phyloP scores from a whole-genome alignment of 2,329 filamentous ascomycete genomes.

The Eutypella sp. region DNA sequence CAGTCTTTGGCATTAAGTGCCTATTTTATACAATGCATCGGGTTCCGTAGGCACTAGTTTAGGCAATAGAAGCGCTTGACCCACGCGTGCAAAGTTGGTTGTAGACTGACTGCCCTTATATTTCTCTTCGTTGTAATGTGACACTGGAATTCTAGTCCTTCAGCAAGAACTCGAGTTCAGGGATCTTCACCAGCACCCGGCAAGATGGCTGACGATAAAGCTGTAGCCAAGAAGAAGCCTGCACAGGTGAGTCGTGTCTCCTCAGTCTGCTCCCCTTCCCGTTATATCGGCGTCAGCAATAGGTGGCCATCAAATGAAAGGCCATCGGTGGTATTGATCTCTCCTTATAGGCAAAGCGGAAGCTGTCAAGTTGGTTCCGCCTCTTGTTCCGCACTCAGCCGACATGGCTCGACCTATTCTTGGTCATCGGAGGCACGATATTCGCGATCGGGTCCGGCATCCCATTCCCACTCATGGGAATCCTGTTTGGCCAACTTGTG shows the following conservation, averaged over 20 bases:
- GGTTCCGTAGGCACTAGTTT: too few species aligned
- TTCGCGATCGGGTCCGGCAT: slow-evolving; percentile 45
- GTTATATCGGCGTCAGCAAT: not conserved
- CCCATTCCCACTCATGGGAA: slow-evolving; percentile 50
- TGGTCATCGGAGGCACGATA: slow-evolving; percentile 34
- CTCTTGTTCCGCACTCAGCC: slow-evolving; percentile 24
- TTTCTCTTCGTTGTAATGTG: not conserved
- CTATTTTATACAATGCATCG: too few species aligned
- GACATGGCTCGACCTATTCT: slow-evolving; percentile 24
- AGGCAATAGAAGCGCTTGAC: too few species aligned
- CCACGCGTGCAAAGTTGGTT: too few species aligned
- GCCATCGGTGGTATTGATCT: not conserved
- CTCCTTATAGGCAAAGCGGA: slow-evolving; percentile 1
- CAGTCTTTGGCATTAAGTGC: too few species aligned
- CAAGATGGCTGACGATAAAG: not conserved
- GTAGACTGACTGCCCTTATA: too few species aligned
- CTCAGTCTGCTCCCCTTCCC: too few species aligned
- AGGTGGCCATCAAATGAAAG: too few species aligned
- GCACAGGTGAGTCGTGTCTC: not conserved
- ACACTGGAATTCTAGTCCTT: too few species aligned
- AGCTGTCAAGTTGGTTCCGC: slow-evolving; percentile 20
- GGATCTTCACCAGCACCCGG: not conserved
- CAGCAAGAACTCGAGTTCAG: not conserved
- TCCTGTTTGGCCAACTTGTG: slow-evolving; percentile 50
- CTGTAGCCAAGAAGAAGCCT: not conserved